phyloP scores from a whole-genome alignment of 2,329 filamentous ascomycete species.

The Phoma sp. region DNA sequence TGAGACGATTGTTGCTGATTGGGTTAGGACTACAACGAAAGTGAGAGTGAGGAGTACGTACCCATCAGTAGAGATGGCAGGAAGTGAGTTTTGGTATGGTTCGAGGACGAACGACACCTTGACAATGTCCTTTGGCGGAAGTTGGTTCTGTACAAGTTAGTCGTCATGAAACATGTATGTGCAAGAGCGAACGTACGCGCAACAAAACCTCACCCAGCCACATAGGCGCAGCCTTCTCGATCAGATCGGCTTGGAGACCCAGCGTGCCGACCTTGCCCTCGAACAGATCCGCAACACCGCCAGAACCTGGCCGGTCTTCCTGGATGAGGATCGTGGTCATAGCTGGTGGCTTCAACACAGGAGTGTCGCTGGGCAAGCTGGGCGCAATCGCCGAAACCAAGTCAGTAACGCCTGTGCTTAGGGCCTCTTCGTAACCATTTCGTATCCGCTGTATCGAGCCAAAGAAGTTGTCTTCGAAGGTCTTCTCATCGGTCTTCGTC shows the following conservation, averaged over 20 bases:
- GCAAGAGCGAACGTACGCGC: constrained; percentile 57
- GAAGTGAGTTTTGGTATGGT: constrained; percentile 78
- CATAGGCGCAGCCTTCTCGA: constrained; percentile 86
- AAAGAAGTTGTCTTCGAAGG: constrained; percentile 76
- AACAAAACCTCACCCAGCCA: constrained; percentile 92
- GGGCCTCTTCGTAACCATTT: constrained; percentile 74
- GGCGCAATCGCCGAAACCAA: constrained; percentile 72
- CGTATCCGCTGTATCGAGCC: constrained; percentile 77
- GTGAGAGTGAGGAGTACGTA: constrained; percentile 47
- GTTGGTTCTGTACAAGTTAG: constrained; percentile 66
- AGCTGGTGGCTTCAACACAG: constrained; percentile 74
- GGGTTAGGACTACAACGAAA: constrained; percentile 8
- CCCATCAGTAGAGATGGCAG: constrained; percentile 77
- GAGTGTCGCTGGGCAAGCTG: constrained; percentile 75
- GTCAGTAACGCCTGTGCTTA: constrained; percentile 58
- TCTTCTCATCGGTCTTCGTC: constrained; percentile 70
- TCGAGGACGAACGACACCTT: constrained; percentile 96
- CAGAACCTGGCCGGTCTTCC: constrained; percentile 68
- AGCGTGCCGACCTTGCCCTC: constrained; percentile 84
- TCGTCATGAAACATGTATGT: background rate
- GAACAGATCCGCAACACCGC: constrained; percentile 82
- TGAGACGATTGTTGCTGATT: constrained; percentile 80
- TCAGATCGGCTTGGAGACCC: constrained; percentile 77
- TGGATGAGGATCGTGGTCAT: constrained; percentile 70
- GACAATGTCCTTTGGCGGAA: constrained; percentile 86